Evolutionary conservation across 768 basidiomycete genomes (phyloP), one percentile per base, ranked within the genome.

Genomic region (Termitomyces sp.): DNA sequence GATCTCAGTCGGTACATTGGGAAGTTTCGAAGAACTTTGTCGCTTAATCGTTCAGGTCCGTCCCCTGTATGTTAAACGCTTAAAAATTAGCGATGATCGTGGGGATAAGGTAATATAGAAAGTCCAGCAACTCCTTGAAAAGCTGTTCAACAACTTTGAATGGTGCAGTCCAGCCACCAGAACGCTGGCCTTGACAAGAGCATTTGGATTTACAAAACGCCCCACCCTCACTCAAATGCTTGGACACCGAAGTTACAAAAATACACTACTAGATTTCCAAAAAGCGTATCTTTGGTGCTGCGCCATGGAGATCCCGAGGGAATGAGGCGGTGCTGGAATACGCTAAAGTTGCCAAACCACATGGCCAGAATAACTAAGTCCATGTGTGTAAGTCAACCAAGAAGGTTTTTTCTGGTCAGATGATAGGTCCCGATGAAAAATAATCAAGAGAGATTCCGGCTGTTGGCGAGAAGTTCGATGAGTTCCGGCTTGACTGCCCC

Each of bases 331-430:
- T 58, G 54, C 55, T 52, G 16, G 30, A 57, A 55, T 52, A 33
- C 13, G 44, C 50, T 42, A 57, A 52, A 57, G 47, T 45, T 46
- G 5, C n/a, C 46, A 51, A 30, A 51, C 57, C 57, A 49, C 58
- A 60, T 62, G 61, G 51, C 51, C 49, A 46, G 54, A 59, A 57
- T 51, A 47, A 57, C 22, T 49, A 31, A 57, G 13, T 56, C 57
- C 36, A 48, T 57, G 57, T 62, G 57, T 62, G 57, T 54, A 60
- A 57, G 18, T 31, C 41, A 47, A 18, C 36, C 58, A 49, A 58
- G 55, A 62, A 57, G 59, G 55, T 50, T 46, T 46, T 56, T 50
- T 58, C 57, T 62, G 57, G 58, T 62, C 61, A 63, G 42, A 62
- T 65, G 64, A 65, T 52, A 34, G 33, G 51, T 54, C 36, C 54